Evolutionary conservation across 495 filamentous ascomycete genomes (phyloP), one percentile per base, ranked within the genome.

Genomic region (Durotheca rogersii): DNA sequence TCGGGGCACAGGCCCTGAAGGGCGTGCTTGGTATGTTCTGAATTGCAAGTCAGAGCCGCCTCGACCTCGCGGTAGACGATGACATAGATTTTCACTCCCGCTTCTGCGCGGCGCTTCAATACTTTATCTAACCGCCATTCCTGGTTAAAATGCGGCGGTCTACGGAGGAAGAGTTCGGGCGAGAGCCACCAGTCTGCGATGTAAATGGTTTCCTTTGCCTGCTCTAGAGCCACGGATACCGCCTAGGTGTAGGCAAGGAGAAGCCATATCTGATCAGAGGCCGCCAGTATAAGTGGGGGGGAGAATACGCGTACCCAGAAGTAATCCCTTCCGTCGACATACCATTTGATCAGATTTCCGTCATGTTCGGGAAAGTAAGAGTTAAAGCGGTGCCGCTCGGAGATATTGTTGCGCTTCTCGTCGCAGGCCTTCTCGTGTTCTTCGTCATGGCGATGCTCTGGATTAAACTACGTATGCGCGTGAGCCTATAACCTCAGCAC

Each of bases 181-280:
- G 87, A 92, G 7, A 98, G 71, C 92, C 93, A 98, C 92, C 92
- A 98, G 65, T 96, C 93, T 15, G 75, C 89, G 46, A 98, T 91
- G 67, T 96, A 98, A 53, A 98, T 95, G 7, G 86, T 85, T 68
- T 98, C 93, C 50, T 87, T 86, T 21, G 93, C 92, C 19, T 81
- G 73, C 53, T 96, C 92, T 16, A 96, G 73, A 0, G 92, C 91
- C 2, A 83, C 82, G 0, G 88, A 93, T 4, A 97, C 90, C 1
- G 92, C 86, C 72, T 72, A 43, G n/a, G n/a, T n/a, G n/a, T n/a
- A n/a, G n/a, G n/a, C n/a, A n/a, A n/a, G 25, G 17, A 40, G 53
- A 23, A 53, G 45, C 34, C 43, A 20, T 17, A 12, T 48, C 19
- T 18, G n/a, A n/a, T n/a, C n/a, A n/a, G n/a, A n/a, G n/a, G 11